phyloP scores from a whole-genome alignment of 805 yeast genomes.

The Teunomyces lycoperdinae region DNA sequence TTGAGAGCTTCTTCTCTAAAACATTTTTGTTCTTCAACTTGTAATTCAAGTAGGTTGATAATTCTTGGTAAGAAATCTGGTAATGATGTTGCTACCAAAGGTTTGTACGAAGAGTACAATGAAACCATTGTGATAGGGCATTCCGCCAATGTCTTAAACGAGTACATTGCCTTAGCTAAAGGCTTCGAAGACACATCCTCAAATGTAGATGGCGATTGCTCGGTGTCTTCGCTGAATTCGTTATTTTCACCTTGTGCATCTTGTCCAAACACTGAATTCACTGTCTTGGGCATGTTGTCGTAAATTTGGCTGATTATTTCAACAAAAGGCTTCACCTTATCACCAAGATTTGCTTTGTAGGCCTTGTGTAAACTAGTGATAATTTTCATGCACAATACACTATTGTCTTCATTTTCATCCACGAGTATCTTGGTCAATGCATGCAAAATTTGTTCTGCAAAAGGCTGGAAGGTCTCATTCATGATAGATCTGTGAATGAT shows the following conservation, averaged over 20 bases:
- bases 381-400: conserved; percentile 84
- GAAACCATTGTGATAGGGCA: conserved; percentile 97
- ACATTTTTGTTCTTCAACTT: conserved; percentile 71
- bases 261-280: conserved; percentile 57
- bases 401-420: conserved; percentile 92
- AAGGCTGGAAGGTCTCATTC: conserved; percentile 77
- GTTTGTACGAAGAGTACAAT: conserved; percentile 82
- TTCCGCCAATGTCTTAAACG: conserved; percentile 90
- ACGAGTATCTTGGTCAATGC: conserved; percentile 58
- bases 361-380: conserved; percentile 83
- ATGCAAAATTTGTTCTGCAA: conserved; percentile 58
- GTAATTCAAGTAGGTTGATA: conserved; percentile 66
- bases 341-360: conserved; percentile 64
- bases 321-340: conserved; percentile 75
- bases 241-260: conserved; percentile 3
- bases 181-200: conserved; percentile 34
- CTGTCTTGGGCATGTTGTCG: conserved; percentile 72
- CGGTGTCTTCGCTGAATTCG: conserved; percentile 15
- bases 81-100: conserved; percentile 64
- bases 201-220: conserved; percentile 40
- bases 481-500: conserved; percentile 76
- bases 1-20: conserved; percentile 46
- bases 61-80: conserved; percentile 80
- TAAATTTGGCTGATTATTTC: conserved; percentile 74
- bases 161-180: conserved; percentile 65